phyloP scores from a whole-genome alignment of 768 basidiomycete species.

The Xerocomellus amylosporus region DNA sequence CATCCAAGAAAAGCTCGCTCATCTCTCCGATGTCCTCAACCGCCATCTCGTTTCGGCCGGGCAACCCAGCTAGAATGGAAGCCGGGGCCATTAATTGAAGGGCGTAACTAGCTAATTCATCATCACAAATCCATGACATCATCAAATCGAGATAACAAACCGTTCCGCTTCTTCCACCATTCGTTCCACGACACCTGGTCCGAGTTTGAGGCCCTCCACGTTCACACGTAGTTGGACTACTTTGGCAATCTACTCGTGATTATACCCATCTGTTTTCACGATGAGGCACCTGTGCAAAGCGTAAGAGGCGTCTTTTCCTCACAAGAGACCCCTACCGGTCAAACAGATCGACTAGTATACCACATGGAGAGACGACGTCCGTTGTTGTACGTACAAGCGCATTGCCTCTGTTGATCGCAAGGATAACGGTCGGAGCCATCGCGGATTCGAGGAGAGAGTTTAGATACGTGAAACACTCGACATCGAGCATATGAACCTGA shows the following conservation, averaged over 20 bases:
- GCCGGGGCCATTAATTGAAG: conserved; percentile 90
- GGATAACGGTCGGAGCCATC: conserved; percentile 96
- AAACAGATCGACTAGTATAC: conserved; percentile 88
- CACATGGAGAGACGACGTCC: conserved; percentile 89
- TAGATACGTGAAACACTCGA: conserved; percentile 98
- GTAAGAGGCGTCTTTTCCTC: conserved; percentile 8
- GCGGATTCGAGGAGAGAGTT: conserved; percentile 94
- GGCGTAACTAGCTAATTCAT: conserved; percentile 60
- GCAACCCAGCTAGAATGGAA: conserved; percentile 76
- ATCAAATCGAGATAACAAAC: conserved; percentile 38
- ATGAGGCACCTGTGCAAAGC: conserved; percentile 72
- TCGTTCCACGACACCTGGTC: conserved; percentile 71
- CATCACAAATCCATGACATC: conserved; percentile 10
- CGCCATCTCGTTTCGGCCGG: conserved; percentile 77
- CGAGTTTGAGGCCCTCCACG: conserved; percentile 80
- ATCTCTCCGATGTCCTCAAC: conserved; percentile 91
- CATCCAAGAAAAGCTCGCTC: conserved; percentile 93
- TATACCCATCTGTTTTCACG: conserved; percentile 86
- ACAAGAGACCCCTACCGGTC: conserved; percentile 61
- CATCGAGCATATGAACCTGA: conserved; percentile 99
- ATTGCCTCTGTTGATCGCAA: conserved; percentile 95
- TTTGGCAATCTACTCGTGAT: conserved; percentile 76
- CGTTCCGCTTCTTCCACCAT: conserved; percentile 82
- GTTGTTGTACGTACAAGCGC: conserved; percentile 89
- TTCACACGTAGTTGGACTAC: conserved; percentile 85